Base-by-base conservation (phyloP, 352 stramenopile genomes). In the Pythium diclinum region DNA sequence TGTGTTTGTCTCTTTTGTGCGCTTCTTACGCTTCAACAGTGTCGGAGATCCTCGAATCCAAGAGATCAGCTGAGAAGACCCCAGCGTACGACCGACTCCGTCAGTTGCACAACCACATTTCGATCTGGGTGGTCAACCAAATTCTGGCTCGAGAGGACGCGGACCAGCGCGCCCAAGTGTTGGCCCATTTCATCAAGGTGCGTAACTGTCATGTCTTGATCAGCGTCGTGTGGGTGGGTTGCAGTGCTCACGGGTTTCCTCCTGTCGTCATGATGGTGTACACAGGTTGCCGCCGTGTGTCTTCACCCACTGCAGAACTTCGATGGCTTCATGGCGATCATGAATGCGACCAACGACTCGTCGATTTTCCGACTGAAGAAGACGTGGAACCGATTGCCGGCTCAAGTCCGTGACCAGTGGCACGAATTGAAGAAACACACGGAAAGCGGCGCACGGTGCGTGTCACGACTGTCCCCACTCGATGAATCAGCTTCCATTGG, bases 301-400 rank as follows among this genome's bases (percentile, higher is more conserved):
- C 66, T 94, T 13, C 84, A 78, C 0, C 85, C 87, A 17, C 62
- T 96, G 32, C 87, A 94, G 66, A 96, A 96, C 62, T 78, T 92
- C 14, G 87, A 96, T 59, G 87, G 87, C 14, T 94, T 96, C 61
- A 94, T 96, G 84, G 87, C 87, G 7, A 85, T 96, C 65, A 96
- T 96, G 87, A 94, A 96, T 47, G 87, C 87, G 6, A 85, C 85
- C 9, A 94, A 96, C 36, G 86, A 94, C 67, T 93, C 87, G 36
- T 94, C 85, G 7, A 74, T 96, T 16, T 94, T 91, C 64, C 85
- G 87, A 13, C 52, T 96, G 5, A 94, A 96, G 74, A 93, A 92
- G 59, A 94, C 87, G 14, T 96, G 87, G 87, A 78, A 77, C 4
- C 73, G 86, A 3, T 65, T 96, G 23, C 75, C 79, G 1, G 73